Percentiles rank a stretch among this genome's conserved stretches.
phyloP scores from a whole-genome alignment of 306 rosid species.

The Luffa aegyptiaca region DNA sequence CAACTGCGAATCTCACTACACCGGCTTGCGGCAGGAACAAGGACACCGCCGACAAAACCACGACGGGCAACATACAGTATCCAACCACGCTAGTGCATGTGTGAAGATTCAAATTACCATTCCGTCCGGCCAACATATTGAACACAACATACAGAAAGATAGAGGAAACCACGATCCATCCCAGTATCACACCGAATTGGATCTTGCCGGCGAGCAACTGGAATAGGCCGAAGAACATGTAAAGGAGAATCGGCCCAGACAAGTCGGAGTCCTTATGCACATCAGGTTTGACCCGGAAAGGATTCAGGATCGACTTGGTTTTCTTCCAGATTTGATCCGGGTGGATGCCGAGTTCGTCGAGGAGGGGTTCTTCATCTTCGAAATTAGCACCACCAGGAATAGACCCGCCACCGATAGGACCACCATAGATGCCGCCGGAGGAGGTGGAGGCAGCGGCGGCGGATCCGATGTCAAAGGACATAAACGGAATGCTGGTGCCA shows the following conservation, averaged over 20 bases:
- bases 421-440: conserved; percentile 41
- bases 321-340: conserved; percentile 93
- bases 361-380: conserved; percentile 93
- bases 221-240: conserved; percentile 73
- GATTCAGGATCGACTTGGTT: conserved; percentile 71
- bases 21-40: conserved; percentile 69
- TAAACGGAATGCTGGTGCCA: conserved; percentile 68
- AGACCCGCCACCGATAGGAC: conserved; percentile 38
- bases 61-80: conserved; percentile 79
- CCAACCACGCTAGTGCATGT: conserved; percentile 94
- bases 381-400: conserved; percentile 33
- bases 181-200: conserved; percentile 88
- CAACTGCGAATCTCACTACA: conserved; percentile 34
- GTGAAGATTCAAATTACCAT: conserved; percentile 79
- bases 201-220: conserved; percentile 93
- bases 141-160: conserved; percentile 80
- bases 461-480: conserved; percentile 88
- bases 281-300: conserved; percentile 58
- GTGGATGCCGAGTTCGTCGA: conserved; percentile 94
- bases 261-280: conserved; percentile 78
- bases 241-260: conserved; percentile 88
- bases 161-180: conserved; percentile 93
- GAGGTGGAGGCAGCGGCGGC: conserved; percentile 63
- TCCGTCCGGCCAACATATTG: conserved; percentile 89
- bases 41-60: conserved; percentile 62